Percentiles rank a stretch among this genome's conserved stretches.
These are phyloP conservation scores for Sabuloglossum arenarium DNA, from an alignment of 495 filamentous ascomycete species.

Conservation along the genomic window DNA sequence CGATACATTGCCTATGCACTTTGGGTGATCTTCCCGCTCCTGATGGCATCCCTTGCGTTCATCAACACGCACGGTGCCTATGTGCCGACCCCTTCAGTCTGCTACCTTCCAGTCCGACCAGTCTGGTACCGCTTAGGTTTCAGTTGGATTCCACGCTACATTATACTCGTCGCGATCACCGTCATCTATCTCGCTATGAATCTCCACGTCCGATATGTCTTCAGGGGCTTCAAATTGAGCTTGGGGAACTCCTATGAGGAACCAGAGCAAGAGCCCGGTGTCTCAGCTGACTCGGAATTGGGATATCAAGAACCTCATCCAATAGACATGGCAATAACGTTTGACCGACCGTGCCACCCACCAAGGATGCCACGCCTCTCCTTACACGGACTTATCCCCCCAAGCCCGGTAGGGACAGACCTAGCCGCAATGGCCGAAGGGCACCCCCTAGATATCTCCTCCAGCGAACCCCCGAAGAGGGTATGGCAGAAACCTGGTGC, in stretches of 20 bases:
- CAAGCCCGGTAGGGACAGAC: slow-evolving; percentile 10
- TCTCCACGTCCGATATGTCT: slow-evolving; percentile 34
- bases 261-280: neutral
- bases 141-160: slow-evolving; percentile 51
- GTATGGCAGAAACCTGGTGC: neutral
- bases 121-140: slow-evolving; percentile 28
- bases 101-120: slow-evolving; percentile 38
- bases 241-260: neutral
- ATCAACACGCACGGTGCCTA: slow-evolving; percentile 31
- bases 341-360: slow-evolving; percentile 6
- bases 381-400: slow-evolving; percentile 21
- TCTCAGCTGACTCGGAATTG: neutral
- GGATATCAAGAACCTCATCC: neutral
- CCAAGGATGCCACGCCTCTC: slow-evolving; percentile 19
- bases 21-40: slow-evolving; percentile 33
- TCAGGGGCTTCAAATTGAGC: slow-evolving; percentile 13
- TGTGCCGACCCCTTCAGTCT: slow-evolving; percentile 38
- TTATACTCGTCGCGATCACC: slow-evolving; percentile 39
- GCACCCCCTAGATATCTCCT: neutral
- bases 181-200: slow-evolving; percentile 45
- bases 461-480: neutral
- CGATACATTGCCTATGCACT: slow-evolving; percentile 30
- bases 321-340: slow-evolving; percentile 10
- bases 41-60: slow-evolving; percentile 42
- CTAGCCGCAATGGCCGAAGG: neutral